Base-by-base conservation (phyloP, 345 rosid genomes). In the Passiflora organensis region DNA sequence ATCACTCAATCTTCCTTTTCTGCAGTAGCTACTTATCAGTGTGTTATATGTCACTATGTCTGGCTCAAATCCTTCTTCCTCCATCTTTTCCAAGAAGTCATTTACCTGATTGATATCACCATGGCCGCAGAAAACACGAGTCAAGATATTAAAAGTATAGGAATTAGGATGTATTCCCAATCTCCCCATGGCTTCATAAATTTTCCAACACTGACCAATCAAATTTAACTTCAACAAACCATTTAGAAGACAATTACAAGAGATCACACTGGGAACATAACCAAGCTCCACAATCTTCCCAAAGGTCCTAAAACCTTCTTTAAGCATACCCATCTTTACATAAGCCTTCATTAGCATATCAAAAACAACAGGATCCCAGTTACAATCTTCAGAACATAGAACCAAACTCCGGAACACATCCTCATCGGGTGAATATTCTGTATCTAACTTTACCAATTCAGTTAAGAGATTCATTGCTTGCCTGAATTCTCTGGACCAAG, bases 21-120 rank as follows among this genome's bases (percentile, higher is more conserved):
- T 62, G 68, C 95, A 91, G 56, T 83, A 91, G 73, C 88, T 79
- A 76, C 75, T 65, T 34, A 91, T 80, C 68, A 91, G 53, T 0
- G 95, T 88, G 47, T 91, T 91, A 56, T 88, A 91, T 5, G 98
- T 85, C 37, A 91, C 96, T 55, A 86, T 64, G 72, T 91, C 96
- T 0, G 89, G 95, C 66, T 80, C 90, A 62, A 88, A 91, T 0
- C 96, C 98, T 78, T 88, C 96, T 69, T 91, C 98, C 60, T 91
- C 98, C 86, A 91, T 86, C 74, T 72, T 84, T 78, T 91, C 96
- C 67, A 91, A 41, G 59, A 91, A 91, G 5, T 77, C 86, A 62
- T 79, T 70, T 69, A 88, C 85, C 73, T 72, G 72, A 51, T 46
- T 54, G 1, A 71, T 65, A 64, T 73, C 72, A 1, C 83, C 79